Base-by-base conservation (phyloP, 2,329 filamentous ascomycete genomes). In the Trichophaea hybrida region DNA sequence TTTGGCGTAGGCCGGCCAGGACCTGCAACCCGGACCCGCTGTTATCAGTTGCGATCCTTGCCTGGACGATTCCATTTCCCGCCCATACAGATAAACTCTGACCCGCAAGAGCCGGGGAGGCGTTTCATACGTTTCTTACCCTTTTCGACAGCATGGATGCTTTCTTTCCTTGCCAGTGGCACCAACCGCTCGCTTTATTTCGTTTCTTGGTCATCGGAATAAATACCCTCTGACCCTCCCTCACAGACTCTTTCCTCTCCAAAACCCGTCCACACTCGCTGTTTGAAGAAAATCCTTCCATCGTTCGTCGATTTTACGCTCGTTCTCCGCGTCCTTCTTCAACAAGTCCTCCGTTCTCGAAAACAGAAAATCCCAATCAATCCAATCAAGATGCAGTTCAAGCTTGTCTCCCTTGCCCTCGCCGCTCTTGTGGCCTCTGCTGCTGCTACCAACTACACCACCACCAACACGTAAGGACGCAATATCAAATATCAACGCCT, bases 301-400 rank as follows among this genome's bases (percentile, higher is more conserved):
- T 63, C 61, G 38, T 59, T 61, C 34, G 40, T 48, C 58, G 38
- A 52, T 61, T 54, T 15, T 54, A 64, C 62, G 59, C 46, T 63
- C 62, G 58, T 61, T 64, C 33, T 15, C 24, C 37, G 17, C 38
- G 24, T 56, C 46, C 10, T 13, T 24, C 34, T 50, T 13, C 54
- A 44, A 31, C 43, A 54, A 48, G 31, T 50, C 34, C 43, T 38
- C 40, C 24, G 31, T 58, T 56, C 15, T 61, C 48, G 33, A 4
- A 49, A 31, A 49, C 49, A 7, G 32, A 24, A 34, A 50, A 58
- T 31, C 15, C 38, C 55, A 50, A 58, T 51, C 33, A 58, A 61
- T n/a, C 60, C 54, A 52, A 58, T 68, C 66, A 68, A 66, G 66
- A 68, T 68, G 67, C 67, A 68, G 61, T 66, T 68, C 60, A 68